Percentiles rank a stretch among this genome's conserved stretches.
phyloP scores from a whole-genome alignment of 2,329 filamentous ascomycete genomes.

The Dactylellina leptospora region DNA sequence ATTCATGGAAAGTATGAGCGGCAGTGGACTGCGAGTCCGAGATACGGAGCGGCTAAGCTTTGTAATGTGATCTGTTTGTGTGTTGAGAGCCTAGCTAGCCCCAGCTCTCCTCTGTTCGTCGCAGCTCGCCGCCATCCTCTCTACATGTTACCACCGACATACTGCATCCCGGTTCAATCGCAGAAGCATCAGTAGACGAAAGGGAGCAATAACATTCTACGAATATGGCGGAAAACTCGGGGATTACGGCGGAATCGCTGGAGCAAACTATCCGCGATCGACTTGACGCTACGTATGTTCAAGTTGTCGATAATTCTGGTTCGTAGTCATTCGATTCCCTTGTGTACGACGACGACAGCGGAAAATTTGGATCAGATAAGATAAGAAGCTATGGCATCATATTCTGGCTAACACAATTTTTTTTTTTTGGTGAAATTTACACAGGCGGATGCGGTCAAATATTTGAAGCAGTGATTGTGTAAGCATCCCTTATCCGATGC shows the following conservation, averaged over 20 bases:
- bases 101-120: too few species aligned
- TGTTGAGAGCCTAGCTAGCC: too few species aligned
- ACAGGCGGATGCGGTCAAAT: slow-evolving; percentile 58
- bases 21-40: too few species aligned
- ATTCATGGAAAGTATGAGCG: too few species aligned
- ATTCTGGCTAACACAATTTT: neutral
- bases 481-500: neutral
- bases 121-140: too few species aligned
- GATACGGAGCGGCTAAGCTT: too few species aligned
- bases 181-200: too few species aligned
- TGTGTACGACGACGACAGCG: slow-evolving; percentile 6
- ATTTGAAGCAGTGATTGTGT: slow-evolving; percentile 57
- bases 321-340: slow-evolving; percentile 2
- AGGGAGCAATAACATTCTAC: too few species aligned
- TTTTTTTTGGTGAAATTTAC: neutral
- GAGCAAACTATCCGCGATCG: slow-evolving; percentile 36
- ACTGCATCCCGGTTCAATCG: too few species aligned
- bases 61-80: too few species aligned
- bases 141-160: too few species aligned
- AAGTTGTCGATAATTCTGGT: slow-evolving; percentile 50
- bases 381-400: slow-evolving; percentile 5
- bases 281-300: slow-evolving; percentile 33
- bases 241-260: slow-evolving; percentile 43
- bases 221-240: slow-evolving; percentile 46
- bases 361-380: slow-evolving; percentile 36